Conservation (phyloP, 1,284 basidiomycete genomes). For the Golubevia sp. region DNA sequence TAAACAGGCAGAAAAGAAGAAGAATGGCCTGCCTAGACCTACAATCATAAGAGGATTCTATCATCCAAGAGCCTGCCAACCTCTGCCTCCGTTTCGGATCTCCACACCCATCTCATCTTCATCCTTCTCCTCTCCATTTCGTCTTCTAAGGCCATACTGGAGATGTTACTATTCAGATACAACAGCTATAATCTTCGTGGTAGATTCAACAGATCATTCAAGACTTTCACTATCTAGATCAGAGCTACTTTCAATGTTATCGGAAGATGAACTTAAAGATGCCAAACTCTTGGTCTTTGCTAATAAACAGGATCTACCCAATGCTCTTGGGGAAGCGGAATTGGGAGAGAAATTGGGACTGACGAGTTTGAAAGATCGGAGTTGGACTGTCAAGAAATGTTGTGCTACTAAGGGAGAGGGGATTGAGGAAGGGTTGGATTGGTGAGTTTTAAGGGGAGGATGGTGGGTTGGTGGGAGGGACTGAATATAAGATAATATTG, state of each 20-base stretch:
- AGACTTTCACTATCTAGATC: slow-evolving; percentile 41
- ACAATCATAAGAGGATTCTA: too few species aligned
- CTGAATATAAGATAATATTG: too few species aligned
- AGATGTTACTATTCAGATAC: slow-evolving; percentile 59
- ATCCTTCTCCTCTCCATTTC: neutral
- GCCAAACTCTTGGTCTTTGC: slow-evolving; percentile 57
- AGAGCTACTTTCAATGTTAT: slow-evolving; percentile 50
- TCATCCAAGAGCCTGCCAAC: neutral
- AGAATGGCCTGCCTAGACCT: too few species aligned
- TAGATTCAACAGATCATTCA: slow-evolving; percentile 49
- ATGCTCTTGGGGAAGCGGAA: slow-evolving; percentile 45
- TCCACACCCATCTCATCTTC: neutral
- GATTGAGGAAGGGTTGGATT: slow-evolving; percentile 53
- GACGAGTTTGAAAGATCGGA: slow-evolving; percentile 49
- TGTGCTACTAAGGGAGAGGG: slow-evolving; percentile 54
- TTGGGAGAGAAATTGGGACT: slow-evolving; percentile 51
- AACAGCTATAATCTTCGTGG: slow-evolving; percentile 55
- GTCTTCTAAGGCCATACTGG: slow-evolving; percentile 48
- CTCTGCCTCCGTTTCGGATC: neutral
- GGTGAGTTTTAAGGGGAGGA: slow-evolving; percentile 24
- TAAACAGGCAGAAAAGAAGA: too few species aligned
- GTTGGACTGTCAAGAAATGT: slow-evolving; percentile 56
- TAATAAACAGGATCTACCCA: slow-evolving; percentile 56
- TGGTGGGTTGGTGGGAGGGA: too few species aligned
- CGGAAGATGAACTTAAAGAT: slow-evolving; percentile 53